Evolutionary conservation across 768 basidiomycete species (phyloP), one percentile per base, ranked within the genome.

Genomic region (Sarcodon sp.): DNA sequence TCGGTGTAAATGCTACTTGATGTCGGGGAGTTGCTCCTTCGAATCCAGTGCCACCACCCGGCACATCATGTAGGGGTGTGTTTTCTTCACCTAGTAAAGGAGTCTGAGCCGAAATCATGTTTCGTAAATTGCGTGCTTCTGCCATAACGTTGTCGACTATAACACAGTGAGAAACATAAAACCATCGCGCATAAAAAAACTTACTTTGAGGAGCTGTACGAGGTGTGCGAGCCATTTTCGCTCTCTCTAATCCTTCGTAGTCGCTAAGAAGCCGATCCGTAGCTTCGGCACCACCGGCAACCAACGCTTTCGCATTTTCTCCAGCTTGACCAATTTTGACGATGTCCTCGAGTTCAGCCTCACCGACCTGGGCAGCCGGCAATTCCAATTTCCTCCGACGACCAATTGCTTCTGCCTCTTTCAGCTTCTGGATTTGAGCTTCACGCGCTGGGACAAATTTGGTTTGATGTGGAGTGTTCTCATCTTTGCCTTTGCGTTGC

Each of bases 371-470:
- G 6, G 94, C 89, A 21, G 69, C 66, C 0, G 96, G 96, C 11
- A 99, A 70, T 47, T 77, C 76, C 31, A 99, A 70, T 64, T 87
- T 88, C 55, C 89, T 68, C 54, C 96, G 66, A 53, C 90, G 76
- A 21, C 90, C 87, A 49, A 98, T 92, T 47, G 87, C 64, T 93
- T 92, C 62, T 94, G 91, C 93, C 63, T 99, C 96, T 64, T 96
- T 96, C 50, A 98, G 69, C 64, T 93, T 92, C 62, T 96, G 91
- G 55, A 98, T 97, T 63, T 99, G 94, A 1, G 92, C 92, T 60
- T 98, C 93, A 49, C 94, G 80, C 6, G 92, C 91, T n/a, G 93
- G 83, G 39, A 97, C 77, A 57, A 99, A 99, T 61, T 96, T 94
- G 32, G 90, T 89, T 61, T 93, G 85, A 53, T 87, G 81, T 7